Percentiles rank a stretch among this genome's conserved stretches.
Evolutionary conservation across 164 flowering plant genomes (phyloP).

Genomic region (Malania oleifera): DNA sequence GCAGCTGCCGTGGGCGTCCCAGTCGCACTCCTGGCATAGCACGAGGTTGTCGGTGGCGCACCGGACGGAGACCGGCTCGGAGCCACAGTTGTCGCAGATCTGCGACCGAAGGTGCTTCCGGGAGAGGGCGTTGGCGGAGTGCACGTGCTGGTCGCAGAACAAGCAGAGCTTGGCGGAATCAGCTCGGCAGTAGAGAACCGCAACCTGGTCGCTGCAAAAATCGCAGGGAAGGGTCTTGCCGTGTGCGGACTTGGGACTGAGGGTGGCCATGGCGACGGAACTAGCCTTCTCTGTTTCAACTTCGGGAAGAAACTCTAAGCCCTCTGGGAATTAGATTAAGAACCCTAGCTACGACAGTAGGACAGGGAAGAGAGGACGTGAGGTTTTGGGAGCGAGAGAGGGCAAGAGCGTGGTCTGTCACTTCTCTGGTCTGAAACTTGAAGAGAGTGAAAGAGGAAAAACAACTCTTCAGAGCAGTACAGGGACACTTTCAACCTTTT

Average conservation of each 20-base stretch:
- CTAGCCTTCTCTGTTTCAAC: too few relatives aligned
- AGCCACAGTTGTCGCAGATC: conserved; percentile 65
- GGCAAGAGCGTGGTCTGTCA: too few relatives aligned
- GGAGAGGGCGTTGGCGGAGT: conserved; percentile 68
- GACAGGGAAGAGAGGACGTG: too few relatives aligned
- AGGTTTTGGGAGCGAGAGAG: too few relatives aligned
- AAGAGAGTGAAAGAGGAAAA: too few relatives aligned
- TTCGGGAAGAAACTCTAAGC: too few relatives aligned
- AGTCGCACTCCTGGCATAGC: conserved; percentile 66
- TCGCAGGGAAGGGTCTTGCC: conserved; percentile 45
- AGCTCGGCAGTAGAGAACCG: conserved; percentile 72
- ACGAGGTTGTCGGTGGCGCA: conserved; percentile 47
- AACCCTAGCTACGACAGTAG: too few relatives aligned
- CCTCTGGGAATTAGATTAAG: too few relatives aligned
- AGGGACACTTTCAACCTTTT: too few relatives aligned
- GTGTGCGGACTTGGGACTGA: neutral
- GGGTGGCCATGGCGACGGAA: too few relatives aligned
- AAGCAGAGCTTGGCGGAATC: conserved; percentile 81
- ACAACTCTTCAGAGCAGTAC: too few relatives aligned
- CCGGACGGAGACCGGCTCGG: conserved; percentile 47
- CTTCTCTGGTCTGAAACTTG: too few relatives aligned
- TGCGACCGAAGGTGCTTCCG: conserved; percentile 52
- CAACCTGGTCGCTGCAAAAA: conserved; percentile 44
- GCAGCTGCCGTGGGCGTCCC: conserved; percentile 58
- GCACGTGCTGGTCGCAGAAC: conserved; percentile 61